A percentile compares a stretch with the other conserved stretches of the same genome.
Conservation (phyloP, 495 filamentous ascomycete species). For the Rhypophila decipiens region DNA sequence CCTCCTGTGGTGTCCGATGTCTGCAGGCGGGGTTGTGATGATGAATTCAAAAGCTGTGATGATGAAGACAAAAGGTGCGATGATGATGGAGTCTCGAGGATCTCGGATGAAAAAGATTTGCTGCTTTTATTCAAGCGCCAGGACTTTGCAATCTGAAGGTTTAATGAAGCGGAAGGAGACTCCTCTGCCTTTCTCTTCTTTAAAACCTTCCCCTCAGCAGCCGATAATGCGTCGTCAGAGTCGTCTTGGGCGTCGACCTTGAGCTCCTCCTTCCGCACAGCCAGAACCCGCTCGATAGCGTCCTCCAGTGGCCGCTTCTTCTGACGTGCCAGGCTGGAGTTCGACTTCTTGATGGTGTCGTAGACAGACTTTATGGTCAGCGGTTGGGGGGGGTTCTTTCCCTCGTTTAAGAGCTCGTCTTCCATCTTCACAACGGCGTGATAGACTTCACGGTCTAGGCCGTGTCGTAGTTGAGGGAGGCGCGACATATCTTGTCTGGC, state of each 20-base stretch:
- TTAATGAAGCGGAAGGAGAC: constrained; percentile 20
- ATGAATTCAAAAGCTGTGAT: too few species aligned
- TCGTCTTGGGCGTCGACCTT: constrained; percentile 47
- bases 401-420: constrained; percentile 35
- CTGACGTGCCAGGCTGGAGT: constrained; percentile 73
- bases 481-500: constrained; percentile 10
- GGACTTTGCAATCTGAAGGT: constrained; percentile 41
- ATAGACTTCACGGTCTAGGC: constrained; percentile 49
- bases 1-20: not conserved
- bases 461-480: constrained; percentile 15
- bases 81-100: constrained; percentile 5
- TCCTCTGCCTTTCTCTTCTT: constrained; percentile 13
- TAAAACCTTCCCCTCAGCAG: constrained; percentile 43
- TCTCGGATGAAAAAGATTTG: not conserved
- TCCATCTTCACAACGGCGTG: constrained; percentile 67
- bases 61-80: not conserved
- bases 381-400: constrained; percentile 14
- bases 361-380: constrained; percentile 62
- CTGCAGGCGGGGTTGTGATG: not conserved
- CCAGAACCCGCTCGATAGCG: constrained; percentile 78
- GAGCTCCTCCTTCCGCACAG: constrained; percentile 61
- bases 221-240: constrained; percentile 61
- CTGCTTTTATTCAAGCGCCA: constrained; percentile 46
- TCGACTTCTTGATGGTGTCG: constrained; percentile 71
- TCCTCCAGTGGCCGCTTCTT: constrained; percentile 76